Percentiles rank a stretch among this genome's conserved stretches.
These are phyloP conservation scores for Fusarium newnesense DNA, from an alignment of 2,329 filamentous ascomycete species.

Conservation along the genomic window DNA sequence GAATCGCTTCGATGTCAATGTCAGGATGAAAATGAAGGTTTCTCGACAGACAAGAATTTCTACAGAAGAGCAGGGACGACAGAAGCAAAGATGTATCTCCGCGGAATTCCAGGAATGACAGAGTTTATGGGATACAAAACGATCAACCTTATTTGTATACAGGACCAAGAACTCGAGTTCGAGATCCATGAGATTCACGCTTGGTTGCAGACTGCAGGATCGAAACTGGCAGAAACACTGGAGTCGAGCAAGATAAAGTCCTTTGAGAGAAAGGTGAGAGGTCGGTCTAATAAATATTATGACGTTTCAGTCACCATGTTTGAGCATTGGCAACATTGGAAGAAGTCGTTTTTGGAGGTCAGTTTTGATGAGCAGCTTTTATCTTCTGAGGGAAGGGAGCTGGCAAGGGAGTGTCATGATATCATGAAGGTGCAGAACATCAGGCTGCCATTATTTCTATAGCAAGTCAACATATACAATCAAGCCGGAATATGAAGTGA, in stretches of 20 bases:
- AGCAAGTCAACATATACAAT: rapidly evolving
- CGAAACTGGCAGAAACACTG: not conserved
- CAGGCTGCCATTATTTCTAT: not conserved
- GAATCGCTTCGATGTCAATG: not conserved
- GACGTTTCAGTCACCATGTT: not conserved
- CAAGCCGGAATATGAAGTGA: too few relatives aligned
- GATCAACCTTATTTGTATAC: not conserved
- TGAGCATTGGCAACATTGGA: slow-evolving; percentile 27
- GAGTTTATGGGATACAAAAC: not conserved
- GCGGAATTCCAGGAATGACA: not conserved
- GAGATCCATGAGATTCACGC: not conserved
- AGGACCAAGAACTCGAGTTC: rapidly evolving
- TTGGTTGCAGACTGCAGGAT: slow-evolving; percentile 1
- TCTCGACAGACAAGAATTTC: not conserved
- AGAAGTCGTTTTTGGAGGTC: not conserved
- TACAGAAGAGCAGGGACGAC: not conserved
- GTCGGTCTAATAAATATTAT: not conserved
- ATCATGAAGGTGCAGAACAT: slow-evolving; percentile 9
- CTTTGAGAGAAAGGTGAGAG: not conserved
- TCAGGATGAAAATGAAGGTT: not conserved
- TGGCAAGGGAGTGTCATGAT: slow-evolving; percentile 5
- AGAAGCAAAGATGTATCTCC: slow-evolving; percentile 10
- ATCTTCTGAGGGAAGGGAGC: not conserved
- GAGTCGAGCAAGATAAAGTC: not conserved
- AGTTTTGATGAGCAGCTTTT: not conserved